Evolutionary conservation across 371 early-diverging fungal genomes (phyloP).

Genomic region (Mortierella sp.): DNA sequence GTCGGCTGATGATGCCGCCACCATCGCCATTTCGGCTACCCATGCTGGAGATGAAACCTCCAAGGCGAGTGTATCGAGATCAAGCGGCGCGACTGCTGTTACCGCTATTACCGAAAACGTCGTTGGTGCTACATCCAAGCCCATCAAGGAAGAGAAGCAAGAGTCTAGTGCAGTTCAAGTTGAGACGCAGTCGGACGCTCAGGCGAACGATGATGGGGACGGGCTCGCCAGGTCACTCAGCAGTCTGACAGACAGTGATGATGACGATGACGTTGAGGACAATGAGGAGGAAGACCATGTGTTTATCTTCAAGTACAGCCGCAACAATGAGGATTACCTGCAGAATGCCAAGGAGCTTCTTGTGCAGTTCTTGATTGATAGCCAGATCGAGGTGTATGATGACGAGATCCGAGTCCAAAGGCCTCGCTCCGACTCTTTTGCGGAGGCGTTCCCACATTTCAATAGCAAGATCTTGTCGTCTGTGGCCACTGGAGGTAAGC

Average conservation of each 20-base stretch:
- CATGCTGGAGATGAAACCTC: background rate
- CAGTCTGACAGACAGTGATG: slow-evolving; percentile 42
- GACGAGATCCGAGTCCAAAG: slow-evolving; percentile 47
- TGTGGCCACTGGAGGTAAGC: slow-evolving; percentile 39
- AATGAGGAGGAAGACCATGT: slow-evolving; percentile 42
- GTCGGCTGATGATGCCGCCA: background rate
- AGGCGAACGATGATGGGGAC: background rate
- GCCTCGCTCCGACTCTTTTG: slow-evolving; percentile 51
- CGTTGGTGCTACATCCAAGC: background rate
- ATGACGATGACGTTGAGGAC: slow-evolving; percentile 16
- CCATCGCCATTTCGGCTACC: background rate
- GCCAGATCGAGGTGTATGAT: slow-evolving; percentile 56
- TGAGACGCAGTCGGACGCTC: background rate
- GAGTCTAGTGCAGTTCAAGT: background rate
- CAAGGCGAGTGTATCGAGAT: background rate
- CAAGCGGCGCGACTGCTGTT: background rate
- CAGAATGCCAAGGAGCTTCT: slow-evolving; percentile 55
- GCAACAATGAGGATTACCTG: slow-evolving; percentile 51
- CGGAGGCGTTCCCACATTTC: slow-evolving; percentile 51
- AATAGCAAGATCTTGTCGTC: slow-evolving; percentile 52
- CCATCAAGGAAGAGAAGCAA: background rate
- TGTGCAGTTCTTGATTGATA: slow-evolving; percentile 55
- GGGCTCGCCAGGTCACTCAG: slow-evolving; percentile 34
- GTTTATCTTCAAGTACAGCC: slow-evolving; percentile 53
- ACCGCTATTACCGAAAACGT: background rate